A percentile compares a stretch with the other conserved stretches of the same genome.
Conservation (phyloP, 2,329 filamentous ascomycete species). For the Sporothrix brasiliensis region DNA sequence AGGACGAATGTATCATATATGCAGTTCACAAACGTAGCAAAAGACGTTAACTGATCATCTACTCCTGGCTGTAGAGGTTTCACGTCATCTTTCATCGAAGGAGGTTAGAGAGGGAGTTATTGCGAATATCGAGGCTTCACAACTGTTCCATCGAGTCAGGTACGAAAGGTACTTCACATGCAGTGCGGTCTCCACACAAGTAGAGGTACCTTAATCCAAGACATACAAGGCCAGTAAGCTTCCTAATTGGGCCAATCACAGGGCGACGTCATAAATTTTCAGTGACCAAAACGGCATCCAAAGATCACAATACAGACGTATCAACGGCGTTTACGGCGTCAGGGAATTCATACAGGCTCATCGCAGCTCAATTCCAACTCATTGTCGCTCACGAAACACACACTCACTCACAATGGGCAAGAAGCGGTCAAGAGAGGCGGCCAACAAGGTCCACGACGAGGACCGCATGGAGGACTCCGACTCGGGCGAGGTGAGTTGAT, state of each 20-base stretch:
- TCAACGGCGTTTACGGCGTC: background rate
- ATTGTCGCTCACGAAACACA: background rate
- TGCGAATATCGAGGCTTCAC: too few species aligned
- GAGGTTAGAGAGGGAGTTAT: too few species aligned
- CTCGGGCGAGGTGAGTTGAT: constrained; percentile 45
- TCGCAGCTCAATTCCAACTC: background rate
- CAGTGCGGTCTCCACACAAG: background rate
- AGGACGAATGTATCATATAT: too few species aligned
- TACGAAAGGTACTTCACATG: background rate
- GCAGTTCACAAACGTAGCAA: too few species aligned
- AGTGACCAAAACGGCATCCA: constrained; percentile 4
- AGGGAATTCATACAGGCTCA: background rate
- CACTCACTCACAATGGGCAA: constrained; percentile 41
- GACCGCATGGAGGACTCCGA: constrained; percentile 54
- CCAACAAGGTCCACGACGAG: constrained; percentile 39
- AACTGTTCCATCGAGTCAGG: background rate
- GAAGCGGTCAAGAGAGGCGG: constrained; percentile 45
- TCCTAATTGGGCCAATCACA: constrained; percentile 29
- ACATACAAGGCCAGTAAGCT: background rate
- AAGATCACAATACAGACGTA: background rate
- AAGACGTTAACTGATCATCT: too few species aligned
- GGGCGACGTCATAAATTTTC: constrained; percentile 33
- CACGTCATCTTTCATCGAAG: too few species aligned
- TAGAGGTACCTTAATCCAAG: background rate
- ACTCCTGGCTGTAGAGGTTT: too few species aligned